A percentile compares a stretch with the other conserved stretches of the same genome.
These are phyloP conservation scores for Backusella macrospora DNA, from an alignment of 192 early-diverging fungal genomes.

Conservation along the genomic window DNA sequence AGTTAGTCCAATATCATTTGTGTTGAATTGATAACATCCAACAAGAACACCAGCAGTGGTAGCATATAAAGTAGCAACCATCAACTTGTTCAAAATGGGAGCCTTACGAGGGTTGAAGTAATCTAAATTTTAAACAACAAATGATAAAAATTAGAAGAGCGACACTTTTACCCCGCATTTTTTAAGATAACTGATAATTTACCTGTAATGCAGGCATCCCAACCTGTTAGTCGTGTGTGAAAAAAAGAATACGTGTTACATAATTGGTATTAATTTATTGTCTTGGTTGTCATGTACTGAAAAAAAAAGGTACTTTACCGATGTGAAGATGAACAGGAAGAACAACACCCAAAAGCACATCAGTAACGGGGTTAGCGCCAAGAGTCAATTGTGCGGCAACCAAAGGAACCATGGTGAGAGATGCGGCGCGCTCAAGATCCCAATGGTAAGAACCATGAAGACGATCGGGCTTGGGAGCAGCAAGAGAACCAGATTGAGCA, in stretches of 20 bases:
- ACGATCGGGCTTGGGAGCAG: conserved; percentile 56
- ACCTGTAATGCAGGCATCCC: conserved; percentile 42
- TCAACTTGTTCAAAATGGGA: conserved; percentile 62
- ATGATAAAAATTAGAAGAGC: conserved; percentile 14
- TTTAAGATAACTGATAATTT: not conserved
- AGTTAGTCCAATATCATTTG: conserved; percentile 93
- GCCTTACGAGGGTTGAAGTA: conserved; percentile 78
- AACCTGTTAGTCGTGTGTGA: conserved; percentile 25
- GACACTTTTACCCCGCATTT: conserved; percentile 21
- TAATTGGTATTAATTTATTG: conserved; percentile 2
- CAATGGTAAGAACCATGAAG: conserved; percentile 94
- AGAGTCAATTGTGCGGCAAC: conserved; percentile 73
- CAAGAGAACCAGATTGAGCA: conserved; percentile 37
- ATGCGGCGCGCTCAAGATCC: conserved; percentile 90
- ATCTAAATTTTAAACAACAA: conserved; percentile 50
- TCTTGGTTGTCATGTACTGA: conserved; percentile 5
- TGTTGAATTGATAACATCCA: conserved; percentile 94
- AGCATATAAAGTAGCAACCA: conserved; percentile 65
- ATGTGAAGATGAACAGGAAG: conserved; percentile 91
- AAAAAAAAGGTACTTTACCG: conserved; percentile 71
- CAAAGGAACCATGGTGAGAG: conserved; percentile 74
- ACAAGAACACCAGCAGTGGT: conserved; percentile 76
- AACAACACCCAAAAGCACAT: conserved; percentile 87
- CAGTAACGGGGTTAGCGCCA: conserved; percentile 88
- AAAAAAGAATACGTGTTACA: conserved; percentile 19